Base-by-base conservation (phyloP, 805 yeast genomes). In the Clavispora vitiphila region DNA sequence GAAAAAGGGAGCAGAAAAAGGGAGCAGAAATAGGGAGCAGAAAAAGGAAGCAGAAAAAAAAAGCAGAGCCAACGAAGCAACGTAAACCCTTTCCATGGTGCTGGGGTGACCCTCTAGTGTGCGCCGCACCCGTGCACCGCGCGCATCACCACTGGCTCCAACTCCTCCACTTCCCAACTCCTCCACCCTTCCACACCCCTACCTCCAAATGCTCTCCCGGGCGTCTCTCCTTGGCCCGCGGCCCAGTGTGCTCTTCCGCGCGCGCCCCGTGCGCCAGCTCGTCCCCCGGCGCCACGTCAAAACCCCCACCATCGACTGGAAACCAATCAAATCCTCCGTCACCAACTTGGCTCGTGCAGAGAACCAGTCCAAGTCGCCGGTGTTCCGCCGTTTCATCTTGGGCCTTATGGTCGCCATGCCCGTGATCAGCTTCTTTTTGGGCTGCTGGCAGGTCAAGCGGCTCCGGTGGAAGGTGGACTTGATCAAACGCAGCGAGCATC, bases 361-460 rank as follows among this genome's bases (percentile, higher is more conserved):
- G 43, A 61, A 65, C 41, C 69, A 66, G 42, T 40, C 65, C 41
- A 63, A 58, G 47, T 63, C 51, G 46, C 69, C 67, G 40, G 52
- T 56, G 54, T 57, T 59, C 52, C 69, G 66, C 43, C 64, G 61
- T 50, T 53, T 64, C 40, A 53, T 78, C 15, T 51, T 78, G 34
- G 73, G 80, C 22, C 54, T 74, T 55, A 53, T 69, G 79, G 43
- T 65, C 47, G 77, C 91, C 16, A 91, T 95, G 83, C 99, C 99
- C 0, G 72, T 89, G 1, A 73, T 89, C 2, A 79, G 96, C 9
- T 86, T 91, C 58, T 82, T 81, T 36, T 67, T 93, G 34, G 99
- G 98, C 2, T 77, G 89, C 42, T 93, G 99, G 99, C 99, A 93
- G 66, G 80, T 86, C 35, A 71, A 78, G 53, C 72, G 99, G 49